Conservation (phyloP, 164 flowering plant genomes). For the Tinospora cordifolia region DNA sequence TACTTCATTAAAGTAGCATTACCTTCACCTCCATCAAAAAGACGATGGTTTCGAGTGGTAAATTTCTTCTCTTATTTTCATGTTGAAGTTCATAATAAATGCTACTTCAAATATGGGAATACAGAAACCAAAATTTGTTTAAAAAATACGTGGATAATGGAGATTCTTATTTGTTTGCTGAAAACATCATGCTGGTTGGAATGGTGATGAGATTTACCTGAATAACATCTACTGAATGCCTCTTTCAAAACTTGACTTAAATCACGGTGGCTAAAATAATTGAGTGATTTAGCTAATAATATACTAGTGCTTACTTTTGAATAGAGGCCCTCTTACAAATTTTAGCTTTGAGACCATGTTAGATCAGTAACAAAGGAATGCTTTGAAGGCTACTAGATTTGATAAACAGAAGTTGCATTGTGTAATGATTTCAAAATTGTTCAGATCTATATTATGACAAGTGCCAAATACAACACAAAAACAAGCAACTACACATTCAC, state of each 20-base stretch:
- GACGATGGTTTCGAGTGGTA: conserved; percentile 84
- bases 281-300: too few relatives aligned
- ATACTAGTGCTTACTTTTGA: too few relatives aligned
- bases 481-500: too few relatives aligned
- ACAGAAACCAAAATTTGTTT: background rate
- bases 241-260: background rate
- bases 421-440: too few relatives aligned
- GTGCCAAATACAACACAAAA: too few relatives aligned
- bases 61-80: conserved; percentile 18
- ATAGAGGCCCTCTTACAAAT: too few relatives aligned
- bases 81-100: background rate
- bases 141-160: background rate
- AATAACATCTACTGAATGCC: background rate
- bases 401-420: too few relatives aligned
- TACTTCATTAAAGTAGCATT: conserved; percentile 48
- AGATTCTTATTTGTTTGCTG: background rate
- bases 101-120: background rate
- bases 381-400: too few relatives aligned
- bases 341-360: too few relatives aligned
- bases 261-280: background rate
- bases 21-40: conserved; percentile 58
- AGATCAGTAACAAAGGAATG: too few relatives aligned
- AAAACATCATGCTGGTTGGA: background rate
- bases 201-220: background rate
- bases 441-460: too few relatives aligned